phyloP scores from a whole-genome alignment of 2,329 filamentous ascomycete genomes.

The Pyrenochaeta sp. region DNA sequence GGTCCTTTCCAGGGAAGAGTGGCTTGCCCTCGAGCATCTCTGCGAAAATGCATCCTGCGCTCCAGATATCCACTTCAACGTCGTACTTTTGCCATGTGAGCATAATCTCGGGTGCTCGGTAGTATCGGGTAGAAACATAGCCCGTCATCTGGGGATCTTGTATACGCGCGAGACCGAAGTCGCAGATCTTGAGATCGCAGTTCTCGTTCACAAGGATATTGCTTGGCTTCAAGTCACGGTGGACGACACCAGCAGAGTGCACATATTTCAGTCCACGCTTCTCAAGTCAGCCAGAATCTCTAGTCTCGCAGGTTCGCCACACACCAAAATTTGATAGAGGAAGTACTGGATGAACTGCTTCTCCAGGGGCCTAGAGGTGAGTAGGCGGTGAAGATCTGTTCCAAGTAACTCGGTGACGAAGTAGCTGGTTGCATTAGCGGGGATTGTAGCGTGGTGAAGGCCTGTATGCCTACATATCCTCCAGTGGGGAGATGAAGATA shows the following conservation, averaged over 20 bases:
- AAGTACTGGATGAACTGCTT: conserved; percentile 99
- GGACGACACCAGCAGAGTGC: conserved; percentile 96
- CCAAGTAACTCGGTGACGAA: conserved; percentile 98
- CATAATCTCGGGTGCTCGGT: conserved; percentile 99
- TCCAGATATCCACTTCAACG: conserved; percentile 99
- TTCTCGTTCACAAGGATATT: conserved; percentile 99
- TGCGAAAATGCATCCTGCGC: conserved; percentile 97
- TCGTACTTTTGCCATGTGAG: conserved; percentile 99
- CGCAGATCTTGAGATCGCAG: conserved; percentile 99
- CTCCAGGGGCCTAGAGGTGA: conserved; percentile 94
- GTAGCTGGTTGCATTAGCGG: conserved; percentile 69
- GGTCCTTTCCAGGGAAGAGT: conserved; percentile 97
- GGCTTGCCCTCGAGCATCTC: conserved; percentile 99
- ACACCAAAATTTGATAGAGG: conserved; percentile 96
- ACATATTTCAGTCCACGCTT: conserved; percentile 98
- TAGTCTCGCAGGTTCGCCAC: conserved; percentile 63
- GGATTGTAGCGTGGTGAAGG: not conserved
- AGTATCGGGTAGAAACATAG: conserved; percentile 98
- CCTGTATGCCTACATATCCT: conserved; percentile 81
- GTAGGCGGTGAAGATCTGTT: conserved; percentile 92
- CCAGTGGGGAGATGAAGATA: conserved; percentile 98
- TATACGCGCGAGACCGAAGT: conserved; percentile 96
- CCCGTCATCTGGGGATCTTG: conserved; percentile 99
- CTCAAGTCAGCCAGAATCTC: conserved; percentile 29
- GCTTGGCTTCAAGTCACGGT: conserved; percentile 96